Base-by-base conservation (phyloP, 2,329 filamentous ascomycete genomes). In the Epicoccum sorghinum region DNA sequence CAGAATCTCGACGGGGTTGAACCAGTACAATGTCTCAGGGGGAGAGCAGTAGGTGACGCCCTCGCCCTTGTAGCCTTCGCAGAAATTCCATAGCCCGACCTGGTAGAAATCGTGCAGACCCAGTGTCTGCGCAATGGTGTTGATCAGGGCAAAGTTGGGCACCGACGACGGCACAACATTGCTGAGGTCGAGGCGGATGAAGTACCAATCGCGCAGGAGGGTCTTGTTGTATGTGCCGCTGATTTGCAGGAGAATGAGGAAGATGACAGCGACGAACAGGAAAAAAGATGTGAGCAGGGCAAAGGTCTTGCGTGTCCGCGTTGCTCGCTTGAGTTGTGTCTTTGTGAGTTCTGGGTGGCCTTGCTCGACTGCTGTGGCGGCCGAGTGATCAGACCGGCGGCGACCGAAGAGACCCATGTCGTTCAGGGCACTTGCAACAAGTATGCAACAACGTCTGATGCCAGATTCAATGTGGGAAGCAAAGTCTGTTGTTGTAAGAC, bases 101-200 rank as follows among this genome's bases (percentile, higher is more conserved):
- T 92, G 89, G 75, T 97, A 97, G 77, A 96, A 97, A 75, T 97
- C 93, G 72, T 96, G 91, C 43, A 97, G 82, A 27, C 93, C 93
- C 48, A 97, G 80, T 22, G 89, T 90, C 46, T 90, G 87, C 4
- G 92, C 91, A 61, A 96, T 92, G 40, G 87, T 91, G 79, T 96
- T 96, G 75, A 96, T 89, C 40, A 96, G 82, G 23, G 82, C 77
- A 8, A 86, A 86, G 70, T 92, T 89, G 37, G 89, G 88, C 13
- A 90, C 83, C 4, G 84, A 86, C 30, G 85, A 79, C 0, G 89
- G 89, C 52, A 96, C 88, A 70, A 97, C 89, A 67, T 96, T 84
- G 63, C 89, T 85, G 43, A 97, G 83, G 75, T 96, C 84, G 66
- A 97, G 84, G 65, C 88, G 89, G 75, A 96, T 88, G 75, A 97